Evolutionary conservation across 2,329 filamentous ascomycete species (phyloP).

Genomic region (Exserohilum rostratum): DNA sequence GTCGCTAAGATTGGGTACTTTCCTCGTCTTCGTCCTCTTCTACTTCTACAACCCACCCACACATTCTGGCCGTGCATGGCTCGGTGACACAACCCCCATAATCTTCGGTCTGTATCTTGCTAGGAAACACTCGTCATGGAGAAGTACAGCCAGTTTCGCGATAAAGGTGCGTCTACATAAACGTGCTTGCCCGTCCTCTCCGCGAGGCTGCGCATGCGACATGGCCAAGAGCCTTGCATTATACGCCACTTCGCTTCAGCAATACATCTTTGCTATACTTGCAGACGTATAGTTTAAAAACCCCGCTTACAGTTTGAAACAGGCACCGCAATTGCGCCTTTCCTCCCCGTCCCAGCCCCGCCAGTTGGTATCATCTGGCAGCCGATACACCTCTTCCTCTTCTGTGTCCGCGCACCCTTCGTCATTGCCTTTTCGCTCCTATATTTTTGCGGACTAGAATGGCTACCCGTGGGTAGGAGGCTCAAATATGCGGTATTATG

Average conservation of each 20-base stretch:
- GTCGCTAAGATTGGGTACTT: not conserved
- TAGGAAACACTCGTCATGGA: conserved; percentile 67
- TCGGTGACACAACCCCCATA: conserved; percentile 23
- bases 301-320: conserved; percentile 19
- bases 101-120: not conserved
- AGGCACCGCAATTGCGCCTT: conserved; percentile 97
- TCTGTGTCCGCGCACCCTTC: conserved; percentile 79
- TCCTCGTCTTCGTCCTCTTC: not conserved
- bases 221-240: no score
- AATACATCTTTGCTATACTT: not conserved
- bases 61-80: conserved; percentile 22
- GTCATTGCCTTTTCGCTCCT: conserved; percentile 69
- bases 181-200: not conserved
- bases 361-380: conserved; percentile 65
- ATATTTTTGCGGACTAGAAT: conserved; percentile 84
- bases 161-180: conserved; percentile 67
- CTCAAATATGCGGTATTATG: conserved; percentile 85
- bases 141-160: conserved; percentile 91
- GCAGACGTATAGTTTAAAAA: not conserved
- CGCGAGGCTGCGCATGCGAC: not conserved
- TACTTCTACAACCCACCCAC: not conserved
- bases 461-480: conserved; percentile 72
- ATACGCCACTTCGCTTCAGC: not conserved
- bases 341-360: conserved; percentile 78
- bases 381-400: conserved; percentile 72